These are phyloP conservation scores for Phytophthora meadii DNA, from an alignment of 352 stramenopile genomes.

Conservation along the genomic window DNA sequence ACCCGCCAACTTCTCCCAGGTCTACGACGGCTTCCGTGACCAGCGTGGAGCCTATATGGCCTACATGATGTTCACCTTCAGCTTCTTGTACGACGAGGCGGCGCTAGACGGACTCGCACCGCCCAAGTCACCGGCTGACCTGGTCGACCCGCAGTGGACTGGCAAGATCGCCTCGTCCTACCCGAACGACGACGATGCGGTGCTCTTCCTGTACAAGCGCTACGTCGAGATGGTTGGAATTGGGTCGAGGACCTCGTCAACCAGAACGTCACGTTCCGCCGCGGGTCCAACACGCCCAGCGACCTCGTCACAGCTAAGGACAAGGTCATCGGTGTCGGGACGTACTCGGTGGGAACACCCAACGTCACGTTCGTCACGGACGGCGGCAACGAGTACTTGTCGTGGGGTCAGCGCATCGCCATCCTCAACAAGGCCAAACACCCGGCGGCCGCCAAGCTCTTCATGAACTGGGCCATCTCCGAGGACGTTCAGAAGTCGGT, in stretches of 20 bases:
- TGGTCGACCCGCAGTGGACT: conserved; percentile 43
- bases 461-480: conserved; percentile 61
- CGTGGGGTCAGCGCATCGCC: conserved; percentile 54
- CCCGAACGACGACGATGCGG: conserved; percentile 56
- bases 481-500: conserved; percentile 42
- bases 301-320: conserved; percentile 26
- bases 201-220: conserved; percentile 38
- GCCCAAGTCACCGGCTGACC: conserved; percentile 28
- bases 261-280: conserved; percentile 45
- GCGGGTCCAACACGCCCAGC: conserved; percentile 23
- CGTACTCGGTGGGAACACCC: conserved; percentile 12
- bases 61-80: conserved; percentile 44
- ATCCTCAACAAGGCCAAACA: conserved; percentile 62
- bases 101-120: conserved; percentile 14
- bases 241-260: conserved; percentile 40
- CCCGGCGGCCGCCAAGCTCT: conserved; percentile 54
- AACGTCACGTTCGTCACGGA: conserved; percentile 22
- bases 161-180: conserved; percentile 57
- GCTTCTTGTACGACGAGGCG: conserved; percentile 39
- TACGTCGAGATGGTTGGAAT: conserved; percentile 38
- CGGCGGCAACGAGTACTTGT: conserved; percentile 37
- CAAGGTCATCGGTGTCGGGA: conserved; percentile 40
- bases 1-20: conserved; percentile 50
- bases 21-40: conserved; percentile 47
- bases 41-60: conserved; percentile 39